These are phyloP conservation scores for Penicillium daleae DNA, from an alignment of 495 filamentous ascomycete species.

Conservation along the genomic window DNA sequence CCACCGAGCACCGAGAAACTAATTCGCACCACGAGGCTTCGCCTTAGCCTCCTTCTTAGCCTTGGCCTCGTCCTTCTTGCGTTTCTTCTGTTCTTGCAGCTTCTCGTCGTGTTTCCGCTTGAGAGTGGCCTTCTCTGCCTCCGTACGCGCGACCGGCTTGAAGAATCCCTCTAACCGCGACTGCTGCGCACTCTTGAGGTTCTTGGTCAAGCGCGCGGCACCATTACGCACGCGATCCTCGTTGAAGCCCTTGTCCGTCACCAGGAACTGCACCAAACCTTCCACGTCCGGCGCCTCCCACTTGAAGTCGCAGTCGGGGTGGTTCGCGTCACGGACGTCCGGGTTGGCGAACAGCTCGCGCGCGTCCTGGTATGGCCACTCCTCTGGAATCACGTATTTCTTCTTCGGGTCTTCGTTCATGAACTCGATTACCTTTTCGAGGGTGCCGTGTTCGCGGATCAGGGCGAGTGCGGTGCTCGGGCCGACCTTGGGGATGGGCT, in stretches of 20 bases:
- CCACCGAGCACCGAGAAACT: constrained; percentile 8
- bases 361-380: constrained; percentile 93
- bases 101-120: constrained; percentile 96
- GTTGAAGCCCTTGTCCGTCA: constrained; percentile 92
- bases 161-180: constrained; percentile 96
- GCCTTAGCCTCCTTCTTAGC: constrained; percentile 87
- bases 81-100: constrained; percentile 87
- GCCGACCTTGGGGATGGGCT: constrained; percentile 92
- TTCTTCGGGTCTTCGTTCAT: constrained; percentile 75
- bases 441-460: constrained; percentile 83
- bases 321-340: constrained; percentile 81
- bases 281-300: constrained; percentile 94
- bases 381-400: constrained; percentile 82
- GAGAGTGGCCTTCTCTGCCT: constrained; percentile 75
- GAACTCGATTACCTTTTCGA: constrained; percentile 82
- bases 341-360: constrained; percentile 88
- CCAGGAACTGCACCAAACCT: constrained; percentile 84
- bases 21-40: constrained; percentile 76
- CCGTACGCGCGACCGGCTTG: constrained; percentile 87
- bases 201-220: constrained; percentile 79
- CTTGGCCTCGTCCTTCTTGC: constrained; percentile 83
- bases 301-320: constrained; percentile 92
- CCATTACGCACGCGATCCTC: constrained; percentile 87
- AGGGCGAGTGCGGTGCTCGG: constrained; percentile 88
- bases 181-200: constrained; percentile 86